phyloP scores from a whole-genome alignment of 1,139 yeast species.

The Candida tetrigidarum region DNA sequence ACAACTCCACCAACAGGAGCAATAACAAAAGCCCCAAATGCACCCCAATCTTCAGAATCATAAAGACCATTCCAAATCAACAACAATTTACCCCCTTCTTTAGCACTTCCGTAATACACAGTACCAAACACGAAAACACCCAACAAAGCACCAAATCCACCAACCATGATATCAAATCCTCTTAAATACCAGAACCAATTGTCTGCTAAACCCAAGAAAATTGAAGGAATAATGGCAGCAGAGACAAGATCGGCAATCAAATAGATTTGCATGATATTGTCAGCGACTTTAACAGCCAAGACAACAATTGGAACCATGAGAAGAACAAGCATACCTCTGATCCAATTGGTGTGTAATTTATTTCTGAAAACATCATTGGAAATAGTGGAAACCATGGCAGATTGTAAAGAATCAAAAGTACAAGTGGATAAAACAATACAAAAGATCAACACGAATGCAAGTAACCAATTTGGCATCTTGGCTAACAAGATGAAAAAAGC shows the following conservation, averaged over 20 bases:
- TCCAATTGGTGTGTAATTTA: conserved; percentile 65
- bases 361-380: conserved; percentile 91
- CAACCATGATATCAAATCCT: conserved; percentile 83
- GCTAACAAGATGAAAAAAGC: conserved; percentile 73
- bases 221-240: conserved; percentile 83
- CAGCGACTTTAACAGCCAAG: conserved; percentile 79
- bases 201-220: conserved; percentile 77
- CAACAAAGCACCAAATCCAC: conserved; percentile 82
- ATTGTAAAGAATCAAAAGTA: conserved; percentile 86
- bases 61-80: conserved; percentile 82
- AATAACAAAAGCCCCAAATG: conserved; percentile 91
- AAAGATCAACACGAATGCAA: conserved; percentile 82
- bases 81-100: conserved; percentile 75
- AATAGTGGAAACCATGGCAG: conserved; percentile 86
- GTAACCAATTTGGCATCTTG: conserved; percentile 85
- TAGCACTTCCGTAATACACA: conserved; percentile 70
- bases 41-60: conserved; percentile 82
- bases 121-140: conserved; percentile 85
- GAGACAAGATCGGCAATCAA: conserved; percentile 90
- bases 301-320: conserved; percentile 86
- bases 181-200: conserved; percentile 64
- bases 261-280: conserved; percentile 82
- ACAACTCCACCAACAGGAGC: conserved; percentile 85
- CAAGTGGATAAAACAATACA: conserved; percentile 78
- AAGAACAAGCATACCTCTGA: conserved; percentile 71